phyloP scores from a whole-genome alignment of 2,329 filamentous ascomycete species.

The Bipolaris cookei region DNA sequence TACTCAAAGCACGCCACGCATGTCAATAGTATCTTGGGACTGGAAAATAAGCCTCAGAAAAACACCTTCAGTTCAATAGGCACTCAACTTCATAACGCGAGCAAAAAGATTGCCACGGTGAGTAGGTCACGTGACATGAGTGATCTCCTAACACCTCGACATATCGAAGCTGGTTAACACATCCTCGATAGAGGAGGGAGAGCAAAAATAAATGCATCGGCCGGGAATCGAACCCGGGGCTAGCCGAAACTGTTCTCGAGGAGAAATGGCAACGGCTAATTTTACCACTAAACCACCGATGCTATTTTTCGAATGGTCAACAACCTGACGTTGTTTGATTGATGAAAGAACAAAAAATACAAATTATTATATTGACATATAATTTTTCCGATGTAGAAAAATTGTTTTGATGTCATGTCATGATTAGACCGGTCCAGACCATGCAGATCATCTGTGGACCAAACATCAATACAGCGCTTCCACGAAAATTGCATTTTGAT shows the following conservation, averaged over 20 bases:
- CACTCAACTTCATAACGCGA: too few relatives aligned
- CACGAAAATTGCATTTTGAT: background rate
- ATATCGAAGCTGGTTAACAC: background rate
- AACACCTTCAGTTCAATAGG: too few relatives aligned
- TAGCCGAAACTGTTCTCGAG: conserved; percentile 13
- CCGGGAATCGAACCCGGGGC: conserved; percentile 24
- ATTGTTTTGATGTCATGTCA: background rate
- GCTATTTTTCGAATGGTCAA: background rate
- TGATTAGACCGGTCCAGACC: background rate
- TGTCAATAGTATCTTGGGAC: too few relatives aligned
- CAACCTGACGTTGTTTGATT: background rate
- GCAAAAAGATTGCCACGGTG: too few relatives aligned
- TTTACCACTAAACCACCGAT: conserved; percentile 27
- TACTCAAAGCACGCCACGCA: too few relatives aligned
- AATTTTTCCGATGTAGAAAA: background rate
- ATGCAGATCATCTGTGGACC: background rate
- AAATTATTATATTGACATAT: too few relatives aligned
- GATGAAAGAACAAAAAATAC: too few relatives aligned
- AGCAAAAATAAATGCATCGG: conserved; percentile 19
- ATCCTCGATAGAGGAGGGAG: too few relatives aligned
- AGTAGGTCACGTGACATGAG: background rate
- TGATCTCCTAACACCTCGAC: background rate
- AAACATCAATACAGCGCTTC: too few relatives aligned
- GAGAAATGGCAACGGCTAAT: conserved; percentile 23
- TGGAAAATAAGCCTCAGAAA: too few relatives aligned